These are phyloP conservation scores for Halteria grandinella DNA, from an alignment of 73 alveolate species.

Conservation along the genomic window DNA sequence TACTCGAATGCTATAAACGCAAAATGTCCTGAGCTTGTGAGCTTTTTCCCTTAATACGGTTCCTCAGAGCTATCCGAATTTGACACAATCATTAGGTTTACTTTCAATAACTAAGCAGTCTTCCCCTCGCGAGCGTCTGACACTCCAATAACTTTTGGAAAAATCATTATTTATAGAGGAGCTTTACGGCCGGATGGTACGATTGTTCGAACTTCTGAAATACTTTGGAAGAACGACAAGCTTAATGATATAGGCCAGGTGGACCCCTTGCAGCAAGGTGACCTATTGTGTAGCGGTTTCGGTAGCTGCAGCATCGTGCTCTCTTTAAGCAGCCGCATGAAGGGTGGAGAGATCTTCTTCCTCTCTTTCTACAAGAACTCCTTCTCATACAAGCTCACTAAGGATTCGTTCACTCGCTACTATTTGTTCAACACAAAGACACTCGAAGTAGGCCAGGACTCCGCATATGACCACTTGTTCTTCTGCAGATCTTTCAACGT, in stretches of 20 bases:
- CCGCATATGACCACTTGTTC: conserved; percentile 57
- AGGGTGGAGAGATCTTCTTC: conserved; percentile 58
- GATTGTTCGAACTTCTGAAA: conserved; percentile 3
- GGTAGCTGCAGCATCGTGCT: conserved; percentile 34
- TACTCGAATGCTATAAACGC: not conserved
- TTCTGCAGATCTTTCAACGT: conserved; percentile 55
- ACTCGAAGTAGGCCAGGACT: conserved; percentile 24
- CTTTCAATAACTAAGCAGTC: conserved; percentile 42
- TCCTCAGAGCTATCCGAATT: conserved; percentile 49
- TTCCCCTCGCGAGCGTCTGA: conserved; percentile 47
- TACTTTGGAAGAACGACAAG: conserved; percentile 8
- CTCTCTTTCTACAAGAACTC: conserved; percentile 50
- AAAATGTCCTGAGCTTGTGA: conserved; percentile 47
- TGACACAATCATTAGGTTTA: conserved; percentile 19
- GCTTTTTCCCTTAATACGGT: conserved; percentile 54
- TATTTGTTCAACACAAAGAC: conserved; percentile 46
- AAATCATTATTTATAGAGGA: conserved; percentile 47
- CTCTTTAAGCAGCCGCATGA: conserved; percentile 38
- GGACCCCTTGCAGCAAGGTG: conserved; percentile 36
- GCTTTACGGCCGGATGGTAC: conserved; percentile 59
- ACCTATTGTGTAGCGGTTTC: conserved; percentile 25
- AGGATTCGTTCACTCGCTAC: not conserved
- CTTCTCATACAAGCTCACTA: conserved; percentile 23
- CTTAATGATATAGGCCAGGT: not conserved
- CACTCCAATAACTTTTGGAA: conserved; percentile 24